Evolutionary conservation across 2,329 filamentous ascomycete genomes (phyloP).

Genomic region (Monilinia fructicola): DNA sequence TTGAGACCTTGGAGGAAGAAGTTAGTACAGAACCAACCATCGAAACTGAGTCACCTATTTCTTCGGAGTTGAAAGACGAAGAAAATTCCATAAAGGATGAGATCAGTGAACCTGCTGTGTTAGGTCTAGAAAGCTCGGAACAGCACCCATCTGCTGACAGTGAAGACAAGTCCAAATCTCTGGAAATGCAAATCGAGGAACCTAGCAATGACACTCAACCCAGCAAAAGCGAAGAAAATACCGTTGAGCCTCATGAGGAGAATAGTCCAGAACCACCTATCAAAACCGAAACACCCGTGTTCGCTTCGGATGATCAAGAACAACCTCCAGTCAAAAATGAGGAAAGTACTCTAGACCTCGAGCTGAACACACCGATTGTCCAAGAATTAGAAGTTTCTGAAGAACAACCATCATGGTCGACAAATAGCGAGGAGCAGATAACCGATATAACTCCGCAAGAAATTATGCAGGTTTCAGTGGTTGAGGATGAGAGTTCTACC

Average conservation of each 20-base stretch:
- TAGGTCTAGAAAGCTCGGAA: neutral
- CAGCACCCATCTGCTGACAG: neutral
- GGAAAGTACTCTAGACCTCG: neutral
- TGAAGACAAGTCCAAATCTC: too few species aligned
- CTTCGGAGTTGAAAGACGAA: neutral
- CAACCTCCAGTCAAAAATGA: neutral
- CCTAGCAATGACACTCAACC: neutral
- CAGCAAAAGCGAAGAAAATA: neutral
- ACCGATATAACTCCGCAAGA: neutral
- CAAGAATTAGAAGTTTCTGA: neutral
- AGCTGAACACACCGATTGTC: neutral
- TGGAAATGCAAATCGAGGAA: neutral
- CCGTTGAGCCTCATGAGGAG: neutral
- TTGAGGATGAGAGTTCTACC: neutral
- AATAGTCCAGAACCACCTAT: neutral
- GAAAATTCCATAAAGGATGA: neutral
- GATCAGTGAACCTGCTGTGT: neutral
- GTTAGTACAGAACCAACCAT: rapidly evolving
- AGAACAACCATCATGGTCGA: neutral
- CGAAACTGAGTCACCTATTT: neutral
- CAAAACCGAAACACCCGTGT: neutral
- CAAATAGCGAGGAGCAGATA: too few species aligned
- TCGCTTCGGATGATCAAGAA: neutral
- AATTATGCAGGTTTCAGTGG: neutral
- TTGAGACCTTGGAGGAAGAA: neutral